A percentile compares a stretch with the other conserved stretches of the same genome.
phyloP scores from a whole-genome alignment of 73 alveolate genomes.

The Symbiodinium pilosum region DNA sequence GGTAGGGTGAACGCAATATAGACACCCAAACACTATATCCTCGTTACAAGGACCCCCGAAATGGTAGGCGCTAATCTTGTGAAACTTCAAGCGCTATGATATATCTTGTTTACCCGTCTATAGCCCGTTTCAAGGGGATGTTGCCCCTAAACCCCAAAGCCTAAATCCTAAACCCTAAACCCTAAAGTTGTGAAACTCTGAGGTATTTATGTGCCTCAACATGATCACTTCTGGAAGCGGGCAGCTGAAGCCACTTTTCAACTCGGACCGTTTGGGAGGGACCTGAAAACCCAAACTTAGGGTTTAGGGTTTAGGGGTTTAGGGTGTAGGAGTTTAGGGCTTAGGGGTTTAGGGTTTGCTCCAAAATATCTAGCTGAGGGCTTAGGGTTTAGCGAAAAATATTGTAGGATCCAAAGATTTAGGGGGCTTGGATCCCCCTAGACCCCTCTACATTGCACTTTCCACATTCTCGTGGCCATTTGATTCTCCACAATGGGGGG shows the following conservation, averaged over 20 bases:
- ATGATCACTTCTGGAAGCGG: slow-evolving; percentile 80
- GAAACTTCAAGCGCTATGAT: too few relatives aligned
- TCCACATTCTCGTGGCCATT: too few relatives aligned
- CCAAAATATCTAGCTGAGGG: not conserved
- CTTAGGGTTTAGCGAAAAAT: not conserved
- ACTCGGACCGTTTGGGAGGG: slow-evolving; percentile 25
- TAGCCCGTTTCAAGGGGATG: too few relatives aligned
- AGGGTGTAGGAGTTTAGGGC: not conserved
- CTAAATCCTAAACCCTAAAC: too few relatives aligned
- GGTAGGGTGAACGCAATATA: too few relatives aligned
- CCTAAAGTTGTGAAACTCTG: not conserved
- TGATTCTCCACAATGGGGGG: too few relatives aligned
- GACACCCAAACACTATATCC: too few relatives aligned
- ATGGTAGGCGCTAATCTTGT: too few relatives aligned
- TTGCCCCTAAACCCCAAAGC: too few relatives aligned
- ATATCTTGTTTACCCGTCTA: too few relatives aligned
- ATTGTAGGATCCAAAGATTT: not conserved
- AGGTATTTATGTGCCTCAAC: slow-evolving; percentile 86
- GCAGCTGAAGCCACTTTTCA: slow-evolving; percentile 83
- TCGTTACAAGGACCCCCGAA: too few relatives aligned
- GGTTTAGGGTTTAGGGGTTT: not conserved
- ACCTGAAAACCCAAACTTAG: not conserved
- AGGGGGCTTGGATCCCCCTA: not conserved
- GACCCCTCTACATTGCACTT: too few relatives aligned
- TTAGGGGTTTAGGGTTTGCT: not conserved